These are phyloP conservation scores for Corchorus capsularis DNA, from an alignment of 345 rosid species.

Conservation along the genomic window DNA sequence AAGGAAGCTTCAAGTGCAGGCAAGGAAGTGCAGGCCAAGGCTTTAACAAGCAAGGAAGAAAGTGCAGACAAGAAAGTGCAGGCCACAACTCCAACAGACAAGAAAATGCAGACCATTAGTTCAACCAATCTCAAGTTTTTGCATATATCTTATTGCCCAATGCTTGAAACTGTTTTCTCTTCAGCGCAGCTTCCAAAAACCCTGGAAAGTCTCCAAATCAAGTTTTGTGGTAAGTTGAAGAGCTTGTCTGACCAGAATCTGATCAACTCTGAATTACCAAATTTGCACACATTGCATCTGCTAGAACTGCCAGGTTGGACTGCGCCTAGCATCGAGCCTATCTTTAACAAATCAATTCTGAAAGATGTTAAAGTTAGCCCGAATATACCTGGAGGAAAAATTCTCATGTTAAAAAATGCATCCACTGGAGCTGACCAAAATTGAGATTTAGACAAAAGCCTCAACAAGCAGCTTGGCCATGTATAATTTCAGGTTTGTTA, in stretches of 20 bases:
- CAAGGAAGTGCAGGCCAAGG: neutral
- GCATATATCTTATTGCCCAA: constrained; percentile 46
- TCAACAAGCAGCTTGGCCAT: neutral
- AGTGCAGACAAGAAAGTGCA: neutral
- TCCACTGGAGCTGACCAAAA: neutral
- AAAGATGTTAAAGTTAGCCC: neutral
- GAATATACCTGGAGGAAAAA: neutral
- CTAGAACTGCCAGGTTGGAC: constrained; percentile 43
- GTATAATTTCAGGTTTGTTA: neutral
- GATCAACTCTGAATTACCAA: neutral
- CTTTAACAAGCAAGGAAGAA: neutral
- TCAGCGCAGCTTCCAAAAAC: constrained; percentile 30
- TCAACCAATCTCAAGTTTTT: constrained; percentile 38
- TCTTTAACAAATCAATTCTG: neutral
- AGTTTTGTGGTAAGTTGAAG: constrained; percentile 45
- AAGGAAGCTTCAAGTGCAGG: neutral
- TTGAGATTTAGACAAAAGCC: neutral
- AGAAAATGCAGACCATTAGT: constrained; percentile 3
- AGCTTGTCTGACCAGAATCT: constrained; percentile 11
- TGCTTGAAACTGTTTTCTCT: constrained; percentile 33
- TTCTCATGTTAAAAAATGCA: neutral
- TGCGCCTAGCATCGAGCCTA: constrained; percentile 13
- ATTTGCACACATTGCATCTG: constrained; percentile 32
- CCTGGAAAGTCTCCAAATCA: constrained; percentile 37
- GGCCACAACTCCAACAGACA: neutral